A percentile compares a stretch with the other conserved stretches of the same genome.
Evolutionary conservation across 139 green algal species (phyloP).

Genomic region (Chlamydomonas sp.): DNA sequence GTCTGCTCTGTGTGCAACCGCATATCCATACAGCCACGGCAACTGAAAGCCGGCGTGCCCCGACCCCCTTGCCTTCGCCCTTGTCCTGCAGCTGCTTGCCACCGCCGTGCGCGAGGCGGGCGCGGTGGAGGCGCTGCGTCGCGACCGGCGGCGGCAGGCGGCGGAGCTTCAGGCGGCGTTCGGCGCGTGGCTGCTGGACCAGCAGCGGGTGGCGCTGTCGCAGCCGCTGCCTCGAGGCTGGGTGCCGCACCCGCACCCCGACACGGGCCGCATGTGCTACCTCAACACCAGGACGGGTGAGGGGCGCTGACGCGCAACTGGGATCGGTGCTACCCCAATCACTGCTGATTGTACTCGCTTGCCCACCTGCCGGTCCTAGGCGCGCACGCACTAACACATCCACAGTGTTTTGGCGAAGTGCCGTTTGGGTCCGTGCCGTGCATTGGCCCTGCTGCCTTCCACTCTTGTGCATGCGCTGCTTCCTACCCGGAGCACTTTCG

Average conservation of each 20-base stretch:
- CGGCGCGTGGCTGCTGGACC: constrained; percentile 24
- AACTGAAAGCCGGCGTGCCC: background rate
- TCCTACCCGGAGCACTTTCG: too few species aligned
- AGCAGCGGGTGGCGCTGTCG: constrained; percentile 37
- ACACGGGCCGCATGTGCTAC: constrained; percentile 25
- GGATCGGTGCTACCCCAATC: background rate
- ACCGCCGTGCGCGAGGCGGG: constrained; percentile 18
- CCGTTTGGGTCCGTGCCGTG: too few species aligned
- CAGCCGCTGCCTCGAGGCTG: constrained; percentile 40
- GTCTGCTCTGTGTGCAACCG: too few species aligned
- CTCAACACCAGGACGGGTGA: constrained; percentile 38
- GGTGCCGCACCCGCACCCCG: constrained; percentile 37
- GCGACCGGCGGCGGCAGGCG: constrained; percentile 7
- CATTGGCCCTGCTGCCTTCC: too few species aligned
- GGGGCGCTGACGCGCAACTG: background rate
- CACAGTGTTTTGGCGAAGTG: too few species aligned
- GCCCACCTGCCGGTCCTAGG: too few species aligned
- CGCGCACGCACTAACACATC: too few species aligned
- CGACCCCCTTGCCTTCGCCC: background rate
- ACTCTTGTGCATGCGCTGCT: too few species aligned
- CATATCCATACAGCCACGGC: too few species aligned
- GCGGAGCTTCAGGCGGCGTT: constrained; percentile 17
- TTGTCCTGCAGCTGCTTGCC: background rate
- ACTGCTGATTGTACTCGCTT: background rate
- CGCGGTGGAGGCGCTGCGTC: background rate